phyloP scores from a whole-genome alignment of 2,329 filamentous ascomycete species.

The Trichoderma oligosporum region DNA sequence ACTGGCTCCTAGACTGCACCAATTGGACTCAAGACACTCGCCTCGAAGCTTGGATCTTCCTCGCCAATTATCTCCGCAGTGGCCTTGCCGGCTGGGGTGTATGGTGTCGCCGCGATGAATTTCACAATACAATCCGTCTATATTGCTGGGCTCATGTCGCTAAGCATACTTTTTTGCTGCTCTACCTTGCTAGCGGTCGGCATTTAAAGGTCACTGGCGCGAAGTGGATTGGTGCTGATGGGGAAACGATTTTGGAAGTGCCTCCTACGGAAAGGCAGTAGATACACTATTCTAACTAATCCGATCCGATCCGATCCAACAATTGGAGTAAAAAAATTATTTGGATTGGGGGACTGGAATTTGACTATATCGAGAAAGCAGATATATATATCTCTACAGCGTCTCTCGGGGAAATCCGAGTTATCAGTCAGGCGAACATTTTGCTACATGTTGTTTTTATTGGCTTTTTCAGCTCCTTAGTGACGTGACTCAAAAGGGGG shows the following conservation, averaged over 20 bases:
- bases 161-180: slow-evolving; percentile 67
- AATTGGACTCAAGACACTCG: slow-evolving; percentile 50
- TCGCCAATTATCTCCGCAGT: slow-evolving; percentile 56
- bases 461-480: too few relatives aligned
- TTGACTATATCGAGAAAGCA: too few relatives aligned
- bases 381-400: too few relatives aligned
- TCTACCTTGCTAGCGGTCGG: slow-evolving; percentile 69
- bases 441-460: too few relatives aligned
- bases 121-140: slow-evolving; percentile 52
- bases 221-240: slow-evolving; percentile 64
- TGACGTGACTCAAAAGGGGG: too few relatives aligned
- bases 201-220: slow-evolving; percentile 55
- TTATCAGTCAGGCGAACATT: too few relatives aligned
- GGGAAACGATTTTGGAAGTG: slow-evolving; percentile 47
- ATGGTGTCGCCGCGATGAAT: slow-evolving; percentile 47
- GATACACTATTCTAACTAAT: neutral
- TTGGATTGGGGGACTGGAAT: neutral
- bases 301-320: neutral
- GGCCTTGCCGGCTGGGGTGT: slow-evolving; percentile 66
- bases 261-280: slow-evolving; percentile 26
- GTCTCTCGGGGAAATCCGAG: too few relatives aligned
- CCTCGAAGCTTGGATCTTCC: slow-evolving; percentile 56
- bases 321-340: neutral
- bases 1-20: slow-evolving; percentile 65
- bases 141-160: slow-evolving; percentile 77